Conservation (phyloP, 2,329 filamentous ascomycete species). For the Fusarium austroafricanum region DNA sequence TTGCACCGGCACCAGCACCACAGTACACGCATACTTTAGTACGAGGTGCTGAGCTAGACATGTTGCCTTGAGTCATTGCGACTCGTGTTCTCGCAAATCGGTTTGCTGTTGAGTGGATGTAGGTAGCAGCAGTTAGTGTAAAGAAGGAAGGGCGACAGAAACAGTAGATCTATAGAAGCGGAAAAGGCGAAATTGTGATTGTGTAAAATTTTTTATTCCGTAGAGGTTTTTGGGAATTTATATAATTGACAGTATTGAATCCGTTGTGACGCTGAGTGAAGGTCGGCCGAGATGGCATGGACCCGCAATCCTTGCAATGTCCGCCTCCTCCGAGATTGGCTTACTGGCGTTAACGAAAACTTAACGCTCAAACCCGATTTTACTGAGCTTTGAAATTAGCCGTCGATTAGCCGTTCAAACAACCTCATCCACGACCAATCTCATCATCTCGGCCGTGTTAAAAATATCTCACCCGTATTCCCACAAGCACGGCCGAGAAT, state of each 20-base stretch:
- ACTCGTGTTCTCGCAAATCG: conserved; percentile 24
- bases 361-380: too few species aligned
- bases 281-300: background rate
- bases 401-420: rapidly evolving
- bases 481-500: background rate
- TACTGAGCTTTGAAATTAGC: too few species aligned
- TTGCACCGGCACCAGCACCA: conserved; percentile 80
- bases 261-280: background rate
- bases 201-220: too few species aligned
- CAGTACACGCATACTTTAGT: conserved; percentile 94
- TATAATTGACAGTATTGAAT: background rate
- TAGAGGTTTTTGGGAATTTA: background rate
- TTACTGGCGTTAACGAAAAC: too few species aligned
- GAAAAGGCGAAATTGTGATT: too few species aligned
- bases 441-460: background rate
- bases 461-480: background rate
- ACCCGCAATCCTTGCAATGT: background rate
- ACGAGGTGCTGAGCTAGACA: conserved; percentile 50
- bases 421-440: rapidly evolving
- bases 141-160: too few species aligned
- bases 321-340: too few species aligned
- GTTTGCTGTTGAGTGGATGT: too few species aligned
- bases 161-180: too few species aligned
- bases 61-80: conserved; percentile 37
- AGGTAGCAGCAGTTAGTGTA: too few species aligned